These are phyloP conservation scores for Afroboletus lepidellus DNA, from an alignment of 1,284 basidiomycete genomes.

Conservation along the genomic window DNA sequence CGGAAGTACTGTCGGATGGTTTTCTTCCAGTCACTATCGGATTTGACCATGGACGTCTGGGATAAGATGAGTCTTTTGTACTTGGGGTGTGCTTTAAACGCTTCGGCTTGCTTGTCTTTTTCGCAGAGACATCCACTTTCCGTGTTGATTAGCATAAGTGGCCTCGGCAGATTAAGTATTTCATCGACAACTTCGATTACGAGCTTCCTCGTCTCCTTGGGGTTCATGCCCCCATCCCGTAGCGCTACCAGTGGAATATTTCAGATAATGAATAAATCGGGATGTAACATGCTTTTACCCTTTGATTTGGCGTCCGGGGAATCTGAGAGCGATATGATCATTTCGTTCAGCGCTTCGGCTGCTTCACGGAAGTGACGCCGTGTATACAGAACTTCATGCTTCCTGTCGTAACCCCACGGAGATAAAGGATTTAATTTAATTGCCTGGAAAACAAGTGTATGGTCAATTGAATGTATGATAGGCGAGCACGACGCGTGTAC, in stretches of 20 bases:
- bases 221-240: neutral
- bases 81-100: constrained; percentile 2
- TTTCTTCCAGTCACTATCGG: neutral
- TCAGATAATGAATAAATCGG: neutral
- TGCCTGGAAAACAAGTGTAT: neutral
- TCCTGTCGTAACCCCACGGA: constrained; percentile 8
- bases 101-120: constrained; percentile 3
- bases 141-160: constrained; percentile 6
- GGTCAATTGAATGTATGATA: neutral
- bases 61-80: constrained; percentile 4
- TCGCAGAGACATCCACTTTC: constrained; percentile 1
- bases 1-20: neutral
- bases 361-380: neutral
- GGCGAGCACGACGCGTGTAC: neutral
- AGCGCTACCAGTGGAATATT: neutral
- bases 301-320: constrained; percentile 1
- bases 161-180: neutral
- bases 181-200: neutral
- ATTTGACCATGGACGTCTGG: neutral
- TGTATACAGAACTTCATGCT: neutral
- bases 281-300: neutral
- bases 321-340: neutral
- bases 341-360: constrained; percentile 1
- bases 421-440: constrained; percentile 2
- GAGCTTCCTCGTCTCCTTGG: neutral